phyloP scores from a whole-genome alignment of 352 stramenopile genomes.

The Halophytophthora batemanensis region DNA sequence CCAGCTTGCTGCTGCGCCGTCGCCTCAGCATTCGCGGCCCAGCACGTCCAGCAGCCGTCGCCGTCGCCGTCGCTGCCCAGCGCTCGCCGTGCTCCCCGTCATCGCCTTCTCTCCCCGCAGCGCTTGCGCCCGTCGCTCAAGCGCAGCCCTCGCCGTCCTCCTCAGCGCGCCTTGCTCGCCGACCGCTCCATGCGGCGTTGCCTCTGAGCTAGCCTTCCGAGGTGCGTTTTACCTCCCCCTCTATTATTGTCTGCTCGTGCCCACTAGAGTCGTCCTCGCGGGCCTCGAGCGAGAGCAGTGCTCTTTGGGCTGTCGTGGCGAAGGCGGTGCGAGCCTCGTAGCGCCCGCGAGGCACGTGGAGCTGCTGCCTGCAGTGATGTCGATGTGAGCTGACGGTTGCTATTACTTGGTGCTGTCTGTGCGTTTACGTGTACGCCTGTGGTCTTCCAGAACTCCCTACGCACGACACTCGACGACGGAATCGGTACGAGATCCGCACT shows the following conservation, averaged over 20 bases:
- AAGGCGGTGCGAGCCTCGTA: no score
- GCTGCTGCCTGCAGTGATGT: no score
- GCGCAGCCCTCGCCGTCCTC: no score
- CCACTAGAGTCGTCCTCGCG: no score
- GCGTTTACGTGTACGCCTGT: constrained; percentile 8
- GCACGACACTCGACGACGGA: constrained; percentile 8
- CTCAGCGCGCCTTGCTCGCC: background rate
- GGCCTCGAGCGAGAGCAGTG: no score
- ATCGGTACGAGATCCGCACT: constrained; percentile 9
- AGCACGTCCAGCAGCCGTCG: background rate
- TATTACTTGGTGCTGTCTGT: no score
- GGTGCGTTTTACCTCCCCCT: constrained; percentile 7
- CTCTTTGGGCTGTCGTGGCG: no score
- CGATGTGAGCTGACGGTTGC: no score
- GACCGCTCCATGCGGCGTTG: constrained; percentile 20
- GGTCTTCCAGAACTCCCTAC: background rate
- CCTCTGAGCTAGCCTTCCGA: constrained; percentile 15
- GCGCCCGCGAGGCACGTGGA: no score
- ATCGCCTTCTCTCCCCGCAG: no score
- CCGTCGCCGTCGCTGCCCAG: background rate
- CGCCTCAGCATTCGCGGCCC: background rate
- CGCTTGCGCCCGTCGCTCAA: no score
- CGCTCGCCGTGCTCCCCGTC: background rate
- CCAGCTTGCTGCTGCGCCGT: constrained; percentile 1
- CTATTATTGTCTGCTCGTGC: constrained; percentile 4